A percentile compares a stretch with the other conserved stretches of the same genome.
Conservation (phyloP, 805 yeast genomes). For the Metschnikowia kofuensis region DNA sequence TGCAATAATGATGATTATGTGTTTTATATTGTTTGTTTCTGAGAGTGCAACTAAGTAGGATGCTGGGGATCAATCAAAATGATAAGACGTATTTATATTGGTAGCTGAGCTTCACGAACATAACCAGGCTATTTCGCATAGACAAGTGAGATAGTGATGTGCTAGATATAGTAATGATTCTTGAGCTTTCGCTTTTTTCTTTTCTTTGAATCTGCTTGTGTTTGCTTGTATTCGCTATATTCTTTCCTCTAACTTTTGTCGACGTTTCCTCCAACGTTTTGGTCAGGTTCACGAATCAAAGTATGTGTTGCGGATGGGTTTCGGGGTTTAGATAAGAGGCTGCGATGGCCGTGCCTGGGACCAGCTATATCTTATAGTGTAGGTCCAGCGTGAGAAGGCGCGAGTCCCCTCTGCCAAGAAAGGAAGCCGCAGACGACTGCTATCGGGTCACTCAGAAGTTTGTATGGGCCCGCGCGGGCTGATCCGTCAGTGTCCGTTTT, state of each 20-base stretch:
- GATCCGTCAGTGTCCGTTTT: not conserved
- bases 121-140: slow-evolving; percentile 16
- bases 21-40: not conserved
- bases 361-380: not conserved
- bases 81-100: slow-evolving; percentile 20
- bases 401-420: not conserved
- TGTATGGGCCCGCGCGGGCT: not conserved
- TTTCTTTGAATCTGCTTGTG: no score
- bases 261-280: no score
- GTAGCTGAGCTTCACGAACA: slow-evolving; percentile 22
- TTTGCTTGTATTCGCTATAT: no score
- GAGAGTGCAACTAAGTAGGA: not conserved
- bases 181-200: no score
- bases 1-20: not conserved
- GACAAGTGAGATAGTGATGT: not conserved
- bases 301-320: not conserved
- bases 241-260: no score
- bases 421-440: not conserved
- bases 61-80: slow-evolving; percentile 8
- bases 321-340: not conserved
- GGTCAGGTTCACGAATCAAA: no score
- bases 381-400: no score
- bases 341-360: not conserved
- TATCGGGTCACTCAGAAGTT: not conserved
- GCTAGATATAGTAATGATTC: not conserved